Evolutionary conservation across 768 basidiomycete species (phyloP).

Genomic region (Collybia mongolica): DNA sequence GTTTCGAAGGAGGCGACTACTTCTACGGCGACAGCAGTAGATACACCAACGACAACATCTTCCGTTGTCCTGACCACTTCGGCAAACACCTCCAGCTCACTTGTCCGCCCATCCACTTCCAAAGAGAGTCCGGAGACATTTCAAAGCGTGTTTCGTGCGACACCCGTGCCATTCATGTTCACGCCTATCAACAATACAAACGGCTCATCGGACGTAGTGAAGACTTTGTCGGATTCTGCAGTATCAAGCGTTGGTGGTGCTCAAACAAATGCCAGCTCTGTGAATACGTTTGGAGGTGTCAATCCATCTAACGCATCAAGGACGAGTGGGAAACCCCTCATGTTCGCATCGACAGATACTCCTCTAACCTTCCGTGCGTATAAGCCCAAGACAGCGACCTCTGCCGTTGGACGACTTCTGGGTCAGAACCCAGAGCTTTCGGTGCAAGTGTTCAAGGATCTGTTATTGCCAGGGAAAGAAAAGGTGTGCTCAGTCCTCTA

Average conservation of each 20-base stretch:
- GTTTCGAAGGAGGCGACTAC: not conserved
- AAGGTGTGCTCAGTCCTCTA: not conserved
- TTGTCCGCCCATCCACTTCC: not conserved
- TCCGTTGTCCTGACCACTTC: not conserved
- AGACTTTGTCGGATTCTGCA: no score
- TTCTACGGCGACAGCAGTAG: not conserved
- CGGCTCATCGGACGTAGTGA: not conserved
- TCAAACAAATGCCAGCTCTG: not conserved
- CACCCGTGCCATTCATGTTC: not conserved
- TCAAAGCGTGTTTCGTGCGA: constrained; percentile 11
- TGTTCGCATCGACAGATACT: not conserved
- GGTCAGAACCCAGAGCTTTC: constrained; percentile 14
- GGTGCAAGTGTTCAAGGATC: constrained; percentile 15
- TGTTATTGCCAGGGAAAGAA: constrained; percentile 6
- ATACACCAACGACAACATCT: not conserved
- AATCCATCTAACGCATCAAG: not conserved
- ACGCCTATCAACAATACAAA: not conserved
- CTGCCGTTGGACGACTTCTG: constrained; percentile 12
- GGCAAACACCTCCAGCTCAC: not conserved
- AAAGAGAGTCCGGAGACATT: constrained; percentile 5
- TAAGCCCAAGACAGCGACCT: constrained; percentile 6
- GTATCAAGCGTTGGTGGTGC: not conserved
- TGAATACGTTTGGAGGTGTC: not conserved
- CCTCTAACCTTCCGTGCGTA: constrained; percentile 13
- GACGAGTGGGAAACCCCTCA: not conserved